Base-by-base conservation (phyloP, 139 green algal genomes). In the Axilococcus clingmanii region DNA sequence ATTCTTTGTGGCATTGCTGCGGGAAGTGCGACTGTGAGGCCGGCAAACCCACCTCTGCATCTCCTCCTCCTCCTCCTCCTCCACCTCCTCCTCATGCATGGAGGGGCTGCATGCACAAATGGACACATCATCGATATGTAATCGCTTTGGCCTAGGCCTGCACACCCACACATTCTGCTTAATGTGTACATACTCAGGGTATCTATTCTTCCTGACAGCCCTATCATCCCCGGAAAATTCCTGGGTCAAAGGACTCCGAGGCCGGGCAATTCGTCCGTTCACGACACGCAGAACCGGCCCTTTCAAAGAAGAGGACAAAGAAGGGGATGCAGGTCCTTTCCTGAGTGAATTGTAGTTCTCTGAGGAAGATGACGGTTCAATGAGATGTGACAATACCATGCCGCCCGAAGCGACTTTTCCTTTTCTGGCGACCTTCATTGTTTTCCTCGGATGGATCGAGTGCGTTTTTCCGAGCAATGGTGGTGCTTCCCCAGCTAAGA, bases 141-240 rank as follows among this genome's bases (percentile, higher is more conserved):
- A 51, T 5, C 83, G 69, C 54, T 85, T 88, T 7, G 83, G 83
- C 3, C 72, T 68, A 23, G 46, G 40, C 1, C 53, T 25, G 2
- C 59, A 73, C 9, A 71, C 30, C 57, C 66, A 91, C 37, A 80
- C 31, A 52, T 84, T 86, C 45, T 77, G 68, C 27, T 55, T 67
- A 11, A 90, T 11, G 3, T 61, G 54, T 35, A 83, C 64, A 37
- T 85, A 87, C 7, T 52, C 51, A 7, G 82, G 76, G 15, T 59
- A 60, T 8, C 55, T 36, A 32, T 57, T 46, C 12, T 45, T 55
- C 7, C 44, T 25, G 7, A 42, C 52, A 8, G 63, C 22, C 46
- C 27, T 12, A 7, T 8, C n/a, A 48, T 32, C 40, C 16, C 40
- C 40, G n/a, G n/a, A n/a, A 48, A 30, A 9, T 24, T 48, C 7